phyloP scores from a whole-genome alignment of 352 stramenopile species.

The Pythium myriotylum region DNA sequence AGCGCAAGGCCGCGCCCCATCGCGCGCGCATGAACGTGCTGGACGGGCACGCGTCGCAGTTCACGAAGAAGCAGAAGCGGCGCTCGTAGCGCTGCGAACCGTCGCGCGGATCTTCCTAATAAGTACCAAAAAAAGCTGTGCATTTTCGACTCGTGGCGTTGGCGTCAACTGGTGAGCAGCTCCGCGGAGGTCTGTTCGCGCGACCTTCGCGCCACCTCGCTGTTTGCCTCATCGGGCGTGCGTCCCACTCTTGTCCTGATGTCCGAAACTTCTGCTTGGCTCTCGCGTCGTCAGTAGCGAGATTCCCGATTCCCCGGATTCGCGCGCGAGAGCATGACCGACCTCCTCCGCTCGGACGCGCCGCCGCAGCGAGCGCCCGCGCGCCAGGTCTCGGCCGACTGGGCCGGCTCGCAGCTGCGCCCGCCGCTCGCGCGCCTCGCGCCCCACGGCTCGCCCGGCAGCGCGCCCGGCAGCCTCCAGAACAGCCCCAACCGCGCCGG shows the following conservation, averaged over 20 bases:
- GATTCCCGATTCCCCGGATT: conserved; percentile 16
- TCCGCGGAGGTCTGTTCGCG: conserved; percentile 1
- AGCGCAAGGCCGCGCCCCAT: conserved; percentile 50
- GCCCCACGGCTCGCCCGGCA: conserved; percentile 5
- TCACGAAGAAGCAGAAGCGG: conserved; percentile 76
- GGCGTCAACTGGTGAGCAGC: too few species aligned
- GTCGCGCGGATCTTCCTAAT: neutral
- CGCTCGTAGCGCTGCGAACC: conserved; percentile 17
- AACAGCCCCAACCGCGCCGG: conserved; percentile 19
- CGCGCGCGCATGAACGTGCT: conserved; percentile 67
- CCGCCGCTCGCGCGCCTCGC: conserved; percentile 17
- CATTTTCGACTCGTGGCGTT: too few species aligned
- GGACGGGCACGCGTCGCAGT: conserved; percentile 65
- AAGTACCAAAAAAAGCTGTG: too few species aligned
- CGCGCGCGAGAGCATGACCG: too few species aligned
- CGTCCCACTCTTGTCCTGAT: conserved; percentile 25
- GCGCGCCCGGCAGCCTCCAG: conserved; percentile 28
- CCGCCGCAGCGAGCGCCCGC: conserved; percentile 19
- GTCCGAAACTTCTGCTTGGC: neutral
- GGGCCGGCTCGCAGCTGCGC: neutral
- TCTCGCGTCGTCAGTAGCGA: conserved; percentile 4
- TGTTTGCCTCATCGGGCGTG: conserved; percentile 2
- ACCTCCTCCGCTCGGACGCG: neutral
- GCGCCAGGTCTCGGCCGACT: conserved; percentile 24
- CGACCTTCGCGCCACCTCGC: conserved; percentile 12